Base-by-base conservation (phyloP, 1,139 yeast genomes). In the Yamadazyma oceani region DNA sequence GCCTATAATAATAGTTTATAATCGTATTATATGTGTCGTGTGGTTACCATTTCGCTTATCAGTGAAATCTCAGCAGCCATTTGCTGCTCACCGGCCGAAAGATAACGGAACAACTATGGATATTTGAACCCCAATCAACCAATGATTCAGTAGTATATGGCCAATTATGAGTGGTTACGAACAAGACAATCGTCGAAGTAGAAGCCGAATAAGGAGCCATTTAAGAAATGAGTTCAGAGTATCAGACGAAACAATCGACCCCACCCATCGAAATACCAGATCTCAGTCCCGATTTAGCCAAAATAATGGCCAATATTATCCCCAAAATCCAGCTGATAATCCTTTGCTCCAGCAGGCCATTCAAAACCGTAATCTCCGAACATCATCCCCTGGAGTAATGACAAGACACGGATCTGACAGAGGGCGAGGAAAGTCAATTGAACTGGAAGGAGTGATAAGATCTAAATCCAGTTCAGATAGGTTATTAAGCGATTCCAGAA, bases 341-440 rank as follows among this genome's bases (percentile, higher is more conserved):
- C 44, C 37, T 6, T 31, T 50, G 13, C 40, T 50, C 9, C 54
- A 48, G 13, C 43, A 45, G 14, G 53, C 48, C 0, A 16, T 49
- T 5, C 37, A 41, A 8, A 42, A 46, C 22, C 41, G 39, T 16
- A 37, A 40, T 15, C 23, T 37, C 2, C 36, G 36, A 22, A 32
- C 32, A 22, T 24, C 41, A n/a, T 33, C 41, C 4, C 41, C 44
- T 11, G 39, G 26, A 5, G 33, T 39, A 19, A 37, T 33, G 23
- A 27, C 24, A 10, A 37, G 17, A 17, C 11, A 27, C 13, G 7
- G 7, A 11, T 8, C 11, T 26, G 28, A 26, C 5, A 26, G 28
- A 14, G 28, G 28, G 8, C 15, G 28, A 12, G 28, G 28, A 11
- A 12, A 15, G 5, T 12, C 17, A 4, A 5, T 12, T 26, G 28